These are phyloP conservation scores for Fomitopsis pinicola DNA, from an alignment of 1,284 basidiomycete species.

Conservation along the genomic window DNA sequence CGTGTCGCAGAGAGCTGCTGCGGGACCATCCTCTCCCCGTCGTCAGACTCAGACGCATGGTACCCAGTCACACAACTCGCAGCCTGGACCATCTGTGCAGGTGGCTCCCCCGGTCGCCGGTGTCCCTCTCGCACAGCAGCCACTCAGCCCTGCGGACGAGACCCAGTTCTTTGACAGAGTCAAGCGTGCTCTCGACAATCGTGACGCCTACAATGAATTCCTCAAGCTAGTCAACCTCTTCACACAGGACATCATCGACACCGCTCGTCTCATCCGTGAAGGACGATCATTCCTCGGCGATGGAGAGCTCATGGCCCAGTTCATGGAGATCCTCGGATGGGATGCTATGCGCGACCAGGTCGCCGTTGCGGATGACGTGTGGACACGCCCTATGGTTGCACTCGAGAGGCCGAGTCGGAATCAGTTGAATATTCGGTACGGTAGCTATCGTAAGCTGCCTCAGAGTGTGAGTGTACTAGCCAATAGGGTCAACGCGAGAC, in stretches of 20 bases:
- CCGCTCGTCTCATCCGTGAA: slow-evolving; percentile 73
- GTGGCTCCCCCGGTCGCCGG: slow-evolving; percentile 22
- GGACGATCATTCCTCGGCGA: slow-evolving; percentile 63
- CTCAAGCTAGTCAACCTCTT: slow-evolving; percentile 94
- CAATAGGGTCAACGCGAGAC: not conserved
- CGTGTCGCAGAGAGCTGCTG: slow-evolving; percentile 20
- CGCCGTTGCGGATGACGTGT: slow-evolving; percentile 41
- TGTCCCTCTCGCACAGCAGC: slow-evolving; percentile 28
- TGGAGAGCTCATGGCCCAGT: slow-evolving; percentile 77
- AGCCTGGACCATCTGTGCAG: slow-evolving; percentile 25
- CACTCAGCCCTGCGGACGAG: slow-evolving; percentile 57
- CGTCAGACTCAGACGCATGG: slow-evolving; percentile 16
- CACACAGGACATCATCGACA: slow-evolving; percentile 91
- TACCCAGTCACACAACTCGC: slow-evolving; percentile 16
- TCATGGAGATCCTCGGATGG: slow-evolving; percentile 92
- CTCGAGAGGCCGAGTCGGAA: slow-evolving; percentile 51
- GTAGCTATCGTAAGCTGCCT: slow-evolving; percentile 90
- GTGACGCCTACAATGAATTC: slow-evolving; percentile 94
- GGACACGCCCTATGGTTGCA: slow-evolving; percentile 28
- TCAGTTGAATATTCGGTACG: slow-evolving; percentile 59
- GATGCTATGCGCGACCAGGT: slow-evolving; percentile 64
- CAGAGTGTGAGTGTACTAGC: slow-evolving; percentile 50
- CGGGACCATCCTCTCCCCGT: slow-evolving; percentile 19
- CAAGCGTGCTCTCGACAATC: slow-evolving; percentile 83
- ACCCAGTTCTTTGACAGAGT: slow-evolving; percentile 93